Percentiles rank a stretch among this genome's conserved stretches.
Conservation (phyloP, 495 filamentous ascomycete species). For the Pseudotulostoma volvatum region DNA sequence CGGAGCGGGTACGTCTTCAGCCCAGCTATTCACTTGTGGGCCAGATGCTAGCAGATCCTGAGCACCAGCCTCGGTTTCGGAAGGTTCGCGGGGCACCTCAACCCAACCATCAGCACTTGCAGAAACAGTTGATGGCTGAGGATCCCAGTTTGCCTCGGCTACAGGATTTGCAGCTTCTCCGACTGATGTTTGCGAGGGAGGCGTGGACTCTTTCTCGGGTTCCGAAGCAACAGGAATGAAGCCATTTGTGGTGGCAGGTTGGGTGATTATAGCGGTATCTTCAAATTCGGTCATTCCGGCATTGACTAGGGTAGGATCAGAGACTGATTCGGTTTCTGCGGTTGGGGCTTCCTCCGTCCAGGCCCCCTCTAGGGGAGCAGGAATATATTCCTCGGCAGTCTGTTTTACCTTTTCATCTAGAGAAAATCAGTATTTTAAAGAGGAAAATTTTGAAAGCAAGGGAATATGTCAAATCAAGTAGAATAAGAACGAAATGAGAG, state of each 20-base stretch:
- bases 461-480: constrained; percentile 2
- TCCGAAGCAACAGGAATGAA: constrained; percentile 4
- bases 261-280: constrained; percentile 15
- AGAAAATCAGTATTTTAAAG: constrained; percentile 9
- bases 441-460: no score
- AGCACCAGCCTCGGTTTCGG: constrained; percentile 55
- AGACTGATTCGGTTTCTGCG: constrained; percentile 24
- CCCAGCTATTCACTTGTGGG: constrained; percentile 38
- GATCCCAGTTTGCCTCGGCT: constrained; percentile 54
- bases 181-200: constrained; percentile 39
- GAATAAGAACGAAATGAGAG: neutral
- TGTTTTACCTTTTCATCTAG: constrained; percentile 54
- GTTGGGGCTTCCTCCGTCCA: constrained; percentile 6
- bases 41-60: constrained; percentile 40
- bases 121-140: constrained; percentile 27
- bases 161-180: constrained; percentile 48
- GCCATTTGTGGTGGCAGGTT: constrained; percentile 9
- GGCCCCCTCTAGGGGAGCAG: constrained; percentile 9
- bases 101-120: constrained; percentile 59
- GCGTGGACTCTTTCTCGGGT: constrained; percentile 15
- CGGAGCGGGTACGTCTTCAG: constrained; percentile 38
- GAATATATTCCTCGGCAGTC: constrained; percentile 26
- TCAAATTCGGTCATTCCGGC: constrained; percentile 62
- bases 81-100: constrained; percentile 54
- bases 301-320: constrained; percentile 64